Conservation (phyloP, 1,139 yeast species). For the Pneumocystis oryctolagi region DNA sequence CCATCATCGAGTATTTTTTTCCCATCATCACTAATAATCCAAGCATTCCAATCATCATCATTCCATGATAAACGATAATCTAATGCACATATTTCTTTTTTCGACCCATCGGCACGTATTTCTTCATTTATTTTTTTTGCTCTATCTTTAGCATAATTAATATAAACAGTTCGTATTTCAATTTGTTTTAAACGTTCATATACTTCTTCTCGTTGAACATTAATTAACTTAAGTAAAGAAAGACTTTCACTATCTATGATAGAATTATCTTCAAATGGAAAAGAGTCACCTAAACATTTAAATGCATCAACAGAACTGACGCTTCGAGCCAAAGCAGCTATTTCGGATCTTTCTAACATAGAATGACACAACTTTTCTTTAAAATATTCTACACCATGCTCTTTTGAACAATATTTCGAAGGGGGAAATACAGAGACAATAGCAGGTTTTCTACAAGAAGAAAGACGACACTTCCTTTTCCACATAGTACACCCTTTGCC, state of each 20-base stretch:
- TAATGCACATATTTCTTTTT: conserved; percentile 31
- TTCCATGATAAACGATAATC: conserved; percentile 22
- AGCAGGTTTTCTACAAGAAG: conserved; percentile 47
- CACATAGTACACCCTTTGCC: conserved; percentile 35
- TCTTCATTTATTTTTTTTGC: conserved; percentile 10
- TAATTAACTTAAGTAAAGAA: conserved; percentile 4
- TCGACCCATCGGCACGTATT: conserved; percentile 17
- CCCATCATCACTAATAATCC: conserved; percentile 14
- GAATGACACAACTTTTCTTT: conserved; percentile 15
- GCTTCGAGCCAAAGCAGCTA: conserved; percentile 26
- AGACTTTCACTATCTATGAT: conserved; percentile 13
- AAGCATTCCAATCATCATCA: conserved; percentile 13
- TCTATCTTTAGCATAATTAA: conserved; percentile 16
- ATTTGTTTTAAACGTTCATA: conserved; percentile 11
- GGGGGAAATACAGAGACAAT: not conserved
- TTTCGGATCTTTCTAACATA: conserved; percentile 14
- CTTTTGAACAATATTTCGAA: conserved; percentile 62
- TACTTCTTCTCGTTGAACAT: conserved; percentile 2
- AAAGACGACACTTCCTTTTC: conserved; percentile 62
- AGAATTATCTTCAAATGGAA: conserved; percentile 20
- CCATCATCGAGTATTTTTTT: conserved; percentile 12
- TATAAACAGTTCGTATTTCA: conserved; percentile 11
- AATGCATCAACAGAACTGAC: conserved; percentile 25
- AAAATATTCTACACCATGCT: conserved; percentile 53
- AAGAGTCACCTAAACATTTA: conserved; percentile 24